Percentiles rank a stretch among this genome's conserved stretches.
Conservation (phyloP, 2,329 filamentous ascomycete species). For the Aspergillus tanneri region DNA sequence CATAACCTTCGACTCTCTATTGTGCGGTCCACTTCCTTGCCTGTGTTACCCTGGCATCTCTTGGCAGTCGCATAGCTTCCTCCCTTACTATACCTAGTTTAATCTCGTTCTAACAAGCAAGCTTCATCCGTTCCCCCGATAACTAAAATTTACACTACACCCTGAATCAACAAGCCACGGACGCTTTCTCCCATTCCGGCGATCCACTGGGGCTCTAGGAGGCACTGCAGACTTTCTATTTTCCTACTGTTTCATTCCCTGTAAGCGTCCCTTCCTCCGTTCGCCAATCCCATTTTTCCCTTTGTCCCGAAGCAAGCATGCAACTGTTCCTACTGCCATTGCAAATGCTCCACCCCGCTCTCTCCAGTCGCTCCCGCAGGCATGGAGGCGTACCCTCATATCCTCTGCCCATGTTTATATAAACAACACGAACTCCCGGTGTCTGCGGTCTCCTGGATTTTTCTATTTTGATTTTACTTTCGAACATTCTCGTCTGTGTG, state of each 20-base stretch:
- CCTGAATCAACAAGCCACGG: constrained; percentile 11
- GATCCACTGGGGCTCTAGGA: constrained; percentile 16
- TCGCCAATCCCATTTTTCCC: constrained; percentile 20
- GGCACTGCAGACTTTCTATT: constrained; percentile 3
- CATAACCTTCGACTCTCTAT: not conserved
- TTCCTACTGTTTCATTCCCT: constrained; percentile 5
- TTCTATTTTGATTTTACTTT: too few relatives aligned
- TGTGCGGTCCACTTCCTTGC: not conserved
- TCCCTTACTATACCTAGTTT: constrained; percentile 14
- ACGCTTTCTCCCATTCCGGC: constrained; percentile 14
- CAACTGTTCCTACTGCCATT: constrained; percentile 1
- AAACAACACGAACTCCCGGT: not conserved
- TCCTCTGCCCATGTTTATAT: constrained; percentile 6
- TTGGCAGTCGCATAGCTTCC: not conserved
- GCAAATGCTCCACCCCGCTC: constrained; percentile 13
- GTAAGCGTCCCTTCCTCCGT: constrained; percentile 27
- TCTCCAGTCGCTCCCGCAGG: constrained; percentile 10
- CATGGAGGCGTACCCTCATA: constrained; percentile 8
- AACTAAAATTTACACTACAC: constrained; percentile 16
- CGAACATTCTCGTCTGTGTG: too few relatives aligned
- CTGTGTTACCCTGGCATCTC: not conserved
- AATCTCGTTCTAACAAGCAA: constrained; percentile 15
- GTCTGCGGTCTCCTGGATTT: not conserved
- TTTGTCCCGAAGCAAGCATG: constrained; percentile 14
- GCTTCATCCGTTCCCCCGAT: constrained; percentile 37